phyloP scores from a whole-genome alignment of 139 green algal species.

The Coelastrella sp. region DNA sequence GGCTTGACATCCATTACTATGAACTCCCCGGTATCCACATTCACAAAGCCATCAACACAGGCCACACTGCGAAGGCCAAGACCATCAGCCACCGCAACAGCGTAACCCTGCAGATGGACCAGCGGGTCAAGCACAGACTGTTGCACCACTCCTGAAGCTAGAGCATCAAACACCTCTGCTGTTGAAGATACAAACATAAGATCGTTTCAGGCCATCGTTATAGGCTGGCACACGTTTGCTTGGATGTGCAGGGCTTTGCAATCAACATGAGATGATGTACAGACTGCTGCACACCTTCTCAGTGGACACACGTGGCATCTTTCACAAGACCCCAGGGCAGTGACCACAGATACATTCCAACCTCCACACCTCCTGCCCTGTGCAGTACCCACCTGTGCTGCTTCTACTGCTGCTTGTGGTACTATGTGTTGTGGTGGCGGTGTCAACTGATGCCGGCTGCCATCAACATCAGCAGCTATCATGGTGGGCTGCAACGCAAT shows the following conservation, averaged over 20 bases:
- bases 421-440: constrained; percentile 58
- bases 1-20: constrained; percentile 77
- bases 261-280: no score
- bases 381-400: constrained; percentile 38
- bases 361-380: background rate
- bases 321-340: no score
- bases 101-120: constrained; percentile 6
- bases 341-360: no score
- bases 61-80: constrained; percentile 67
- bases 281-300: no score
- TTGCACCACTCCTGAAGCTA: background rate
- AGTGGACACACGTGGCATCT: no score
- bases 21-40: constrained; percentile 77
- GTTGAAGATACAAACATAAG: no score
- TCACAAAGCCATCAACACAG: constrained; percentile 73
- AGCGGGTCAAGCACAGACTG: background rate
- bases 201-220: no score
- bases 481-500: constrained; percentile 58
- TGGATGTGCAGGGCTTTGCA: no score
- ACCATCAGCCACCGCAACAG: constrained; percentile 53
- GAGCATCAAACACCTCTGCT: no score
- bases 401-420: constrained; percentile 14
- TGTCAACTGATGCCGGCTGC: constrained; percentile 64
- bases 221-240: no score
- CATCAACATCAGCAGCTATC: constrained; percentile 27